These are phyloP conservation scores for Phoma sp. DNA, from an alignment of 2,329 filamentous ascomycete genomes.

Conservation along the genomic window DNA sequence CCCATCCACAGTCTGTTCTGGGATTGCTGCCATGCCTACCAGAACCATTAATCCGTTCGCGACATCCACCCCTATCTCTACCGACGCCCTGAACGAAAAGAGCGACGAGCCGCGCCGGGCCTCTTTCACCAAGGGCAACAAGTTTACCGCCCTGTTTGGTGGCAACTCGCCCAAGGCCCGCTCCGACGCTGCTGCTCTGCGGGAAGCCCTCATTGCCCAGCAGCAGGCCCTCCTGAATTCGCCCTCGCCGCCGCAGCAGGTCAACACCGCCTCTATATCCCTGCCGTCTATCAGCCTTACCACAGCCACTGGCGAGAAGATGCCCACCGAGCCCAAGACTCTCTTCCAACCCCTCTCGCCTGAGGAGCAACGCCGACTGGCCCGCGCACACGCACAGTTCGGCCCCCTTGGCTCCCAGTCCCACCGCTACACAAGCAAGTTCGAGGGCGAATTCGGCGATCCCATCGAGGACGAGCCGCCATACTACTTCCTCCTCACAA, in stretches of 20 bases:
- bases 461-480: conserved; percentile 94
- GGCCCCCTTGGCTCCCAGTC: conserved; percentile 79
- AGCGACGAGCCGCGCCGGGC: conserved; percentile 56
- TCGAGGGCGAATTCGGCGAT: conserved; percentile 79
- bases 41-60: conserved; percentile 65
- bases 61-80: conserved; percentile 57
- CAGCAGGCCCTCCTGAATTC: conserved; percentile 67
- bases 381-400: conserved; percentile 86
- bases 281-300: conserved; percentile 92
- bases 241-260: conserved; percentile 64
- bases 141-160: conserved; percentile 82
- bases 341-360: conserved; percentile 87
- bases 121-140: conserved; percentile 65
- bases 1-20: background rate
- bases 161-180: conserved; percentile 79
- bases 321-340: conserved; percentile 75
- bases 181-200: conserved; percentile 65
- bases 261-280: conserved; percentile 74
- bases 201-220: conserved; percentile 67
- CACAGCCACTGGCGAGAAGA: conserved; percentile 78
- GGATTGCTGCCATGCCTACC: conserved; percentile 62
- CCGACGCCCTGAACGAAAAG: conserved; percentile 62
- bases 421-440: conserved; percentile 89
- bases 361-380: conserved; percentile 78
- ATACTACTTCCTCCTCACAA: conserved; percentile 96